Percentiles rank a stretch among this genome's conserved stretches.
These are phyloP conservation scores for Zopfia rhizophila DNA, from an alignment of 2,329 filamentous ascomycete species.

Conservation along the genomic window DNA sequence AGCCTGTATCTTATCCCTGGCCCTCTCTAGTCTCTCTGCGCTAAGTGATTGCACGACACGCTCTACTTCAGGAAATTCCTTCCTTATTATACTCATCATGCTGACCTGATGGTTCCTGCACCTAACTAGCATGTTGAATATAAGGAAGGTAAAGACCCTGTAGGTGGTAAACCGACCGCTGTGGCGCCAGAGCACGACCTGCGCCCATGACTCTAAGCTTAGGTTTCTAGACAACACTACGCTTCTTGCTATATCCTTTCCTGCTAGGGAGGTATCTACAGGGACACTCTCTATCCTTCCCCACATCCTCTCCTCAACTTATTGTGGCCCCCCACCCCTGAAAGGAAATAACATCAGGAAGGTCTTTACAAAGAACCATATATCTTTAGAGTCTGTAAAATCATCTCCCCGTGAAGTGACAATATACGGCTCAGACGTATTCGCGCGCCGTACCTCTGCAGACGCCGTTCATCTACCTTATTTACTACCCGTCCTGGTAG, in stretches of 20 bases:
- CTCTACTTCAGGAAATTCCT: conserved; percentile 4
- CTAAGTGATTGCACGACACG: conserved; percentile 6
- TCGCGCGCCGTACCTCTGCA: no score
- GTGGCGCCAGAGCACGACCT: conserved; percentile 8
- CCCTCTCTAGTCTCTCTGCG: conserved; percentile 5
- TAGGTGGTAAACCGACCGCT: conserved; percentile 4
- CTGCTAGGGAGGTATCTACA: no score
- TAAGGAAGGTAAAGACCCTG: conserved; percentile 8
- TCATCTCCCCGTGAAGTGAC: conserved; percentile 8
- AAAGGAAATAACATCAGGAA: conserved; percentile 13
- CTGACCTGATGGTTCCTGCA: conserved; percentile 10
- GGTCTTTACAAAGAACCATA: conserved; percentile 11
- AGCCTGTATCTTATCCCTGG: background rate
- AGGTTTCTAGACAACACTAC: conserved; percentile 5
- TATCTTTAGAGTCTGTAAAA: conserved; percentile 10
- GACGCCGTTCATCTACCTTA: no score
- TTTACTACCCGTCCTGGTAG: no score
- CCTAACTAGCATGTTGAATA: conserved; percentile 12
- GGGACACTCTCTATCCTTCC: no score
- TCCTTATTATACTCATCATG: conserved; percentile 15
- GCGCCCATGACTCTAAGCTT: conserved; percentile 9
- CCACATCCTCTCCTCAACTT: conserved; percentile 9
- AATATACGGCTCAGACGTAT: conserved; percentile 13
- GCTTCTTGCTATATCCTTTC: conserved; percentile 1
- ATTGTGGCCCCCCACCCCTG: conserved; percentile 8